Evolutionary conservation across 257 asterid genomes (phyloP), one percentile per base, ranked within the genome.

Genomic region (Solanum commersonii): DNA sequence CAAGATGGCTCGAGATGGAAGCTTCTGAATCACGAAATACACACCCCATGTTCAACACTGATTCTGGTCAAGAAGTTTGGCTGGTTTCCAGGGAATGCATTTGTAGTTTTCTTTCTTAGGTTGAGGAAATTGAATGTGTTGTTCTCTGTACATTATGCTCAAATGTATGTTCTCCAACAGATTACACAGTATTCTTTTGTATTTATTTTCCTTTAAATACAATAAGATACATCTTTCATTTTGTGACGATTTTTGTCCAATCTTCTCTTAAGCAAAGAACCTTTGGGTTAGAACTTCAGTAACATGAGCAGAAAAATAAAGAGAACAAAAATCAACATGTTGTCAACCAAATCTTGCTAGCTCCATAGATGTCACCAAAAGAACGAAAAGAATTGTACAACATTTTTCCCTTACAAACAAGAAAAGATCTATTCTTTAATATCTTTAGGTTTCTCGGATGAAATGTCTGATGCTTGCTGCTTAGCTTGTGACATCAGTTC

Each of bases 401-500:
- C 67, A 46, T 42, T 42, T 18, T 42, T 14, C 38, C 84, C 84
- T 78, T 14, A 27, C 20, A 44, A 79, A 79, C 25, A 79, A 29
- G 27, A 81, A 46, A 81, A 27, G 68, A 49, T 67, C 67, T 87
- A 84, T 49, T 85, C 87, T 59, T 79, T 79, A 85, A 70, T 82
- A 74, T 74, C 31, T 49, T 52, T 78, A 82, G 34, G 35, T 29
- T n/a, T 60, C 78, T 34, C 33, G 5, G 78, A 46, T 70, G 89
- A 89, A 33, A 56, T 65, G 70, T 42, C 46, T 84, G 92, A 49
- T 73, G 22, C 79, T 65, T 87, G 85, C 71, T 81, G 76, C 84
- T 87, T 92, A 85, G 94, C 94, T 67, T 34, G 89, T 49, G 38
- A 33, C 98, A 93, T 94, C 89, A 91, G 87, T 86, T 93, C 93